A percentile compares a stretch with the other conserved stretches of the same genome.
Conservation (phyloP, 768 basidiomycete genomes). For the Leucosporidium creatinivorum region DNA sequence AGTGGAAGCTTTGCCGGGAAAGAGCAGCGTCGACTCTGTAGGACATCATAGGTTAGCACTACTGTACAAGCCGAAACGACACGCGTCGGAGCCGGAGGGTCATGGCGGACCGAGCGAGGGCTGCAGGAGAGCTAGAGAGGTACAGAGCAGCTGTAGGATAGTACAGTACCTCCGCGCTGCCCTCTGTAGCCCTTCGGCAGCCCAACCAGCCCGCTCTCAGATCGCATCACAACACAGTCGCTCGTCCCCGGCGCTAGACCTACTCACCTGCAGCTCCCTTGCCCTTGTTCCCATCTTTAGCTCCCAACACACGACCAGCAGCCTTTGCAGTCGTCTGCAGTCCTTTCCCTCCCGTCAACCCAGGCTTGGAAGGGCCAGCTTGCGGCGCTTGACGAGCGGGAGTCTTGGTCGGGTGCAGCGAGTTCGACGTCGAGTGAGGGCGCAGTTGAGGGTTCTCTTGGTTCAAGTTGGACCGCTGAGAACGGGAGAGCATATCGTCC, state of each 20-base stretch:
- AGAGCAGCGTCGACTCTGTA: neutral
- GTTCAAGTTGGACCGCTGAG: too few relatives aligned
- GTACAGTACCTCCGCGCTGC: neutral
- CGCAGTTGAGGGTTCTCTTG: too few relatives aligned
- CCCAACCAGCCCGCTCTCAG: neutral
- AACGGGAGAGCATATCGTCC: too few relatives aligned
- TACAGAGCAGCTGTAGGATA: neutral
- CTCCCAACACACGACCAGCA: neutral
- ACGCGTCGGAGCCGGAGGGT: neutral
- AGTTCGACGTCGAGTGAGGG: too few relatives aligned
- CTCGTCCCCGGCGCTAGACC: neutral
- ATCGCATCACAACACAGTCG: neutral
- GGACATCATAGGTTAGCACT: neutral
- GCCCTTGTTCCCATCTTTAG: neutral
- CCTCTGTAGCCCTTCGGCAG: neutral
- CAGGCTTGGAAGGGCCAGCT: neutral
- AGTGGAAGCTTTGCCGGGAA: neutral
- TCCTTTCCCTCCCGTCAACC: neutral
- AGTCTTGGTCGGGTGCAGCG: neutral
- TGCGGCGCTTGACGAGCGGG: neutral
- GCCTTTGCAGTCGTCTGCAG: neutral
- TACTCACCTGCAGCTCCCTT: neutral
- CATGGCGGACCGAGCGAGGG: neutral
- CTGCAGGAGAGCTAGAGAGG: neutral
- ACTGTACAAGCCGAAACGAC: neutral